Percentiles rank a stretch among this genome's conserved stretches.
phyloP scores from a whole-genome alignment of 805 yeast genomes.

The Nakazawaea pomicola region DNA sequence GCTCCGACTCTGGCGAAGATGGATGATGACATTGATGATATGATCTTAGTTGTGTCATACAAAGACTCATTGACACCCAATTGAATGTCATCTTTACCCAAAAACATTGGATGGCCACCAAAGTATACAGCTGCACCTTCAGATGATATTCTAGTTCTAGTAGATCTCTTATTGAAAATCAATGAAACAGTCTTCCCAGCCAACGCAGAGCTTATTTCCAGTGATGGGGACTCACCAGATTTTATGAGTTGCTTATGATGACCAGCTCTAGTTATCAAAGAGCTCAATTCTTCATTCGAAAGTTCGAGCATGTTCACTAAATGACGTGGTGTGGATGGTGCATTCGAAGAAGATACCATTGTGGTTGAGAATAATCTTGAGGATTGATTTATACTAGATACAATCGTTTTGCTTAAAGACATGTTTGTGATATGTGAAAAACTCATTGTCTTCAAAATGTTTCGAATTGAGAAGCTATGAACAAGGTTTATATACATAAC shows the following conservation, averaged over 20 bases:
- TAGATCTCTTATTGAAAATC: slow-evolving; percentile 86
- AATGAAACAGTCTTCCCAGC: slow-evolving; percentile 80
- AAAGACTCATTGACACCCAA: slow-evolving; percentile 91
- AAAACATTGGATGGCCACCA: slow-evolving; percentile 94
- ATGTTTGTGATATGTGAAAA: background rate
- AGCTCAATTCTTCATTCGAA: slow-evolving; percentile 61
- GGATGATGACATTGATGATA: slow-evolving; percentile 95
- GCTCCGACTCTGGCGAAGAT: slow-evolving; percentile 92
- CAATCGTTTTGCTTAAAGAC: background rate
- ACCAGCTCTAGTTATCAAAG: slow-evolving; percentile 70
- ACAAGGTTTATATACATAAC: too few species aligned
- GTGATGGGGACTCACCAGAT: slow-evolving; percentile 37
- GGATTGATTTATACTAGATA: background rate
- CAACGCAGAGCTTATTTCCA: slow-evolving; percentile 43
- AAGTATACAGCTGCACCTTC: slow-evolving; percentile 93
- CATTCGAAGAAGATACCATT: too few species aligned
- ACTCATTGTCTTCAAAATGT: too few species aligned
- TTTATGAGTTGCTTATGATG: slow-evolving; percentile 60
- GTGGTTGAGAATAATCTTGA: slow-evolving; percentile 23
- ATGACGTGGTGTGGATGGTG: slow-evolving; percentile 46
- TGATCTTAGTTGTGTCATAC: slow-evolving; percentile 82
- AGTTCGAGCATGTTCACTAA: slow-evolving; percentile 79
- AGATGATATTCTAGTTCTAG: slow-evolving; percentile 89
- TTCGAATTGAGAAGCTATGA: too few species aligned
- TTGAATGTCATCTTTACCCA: slow-evolving; percentile 95